phyloP scores from a whole-genome alignment of 2,329 filamentous ascomycete genomes.

The Fusarium decemcellulare region DNA sequence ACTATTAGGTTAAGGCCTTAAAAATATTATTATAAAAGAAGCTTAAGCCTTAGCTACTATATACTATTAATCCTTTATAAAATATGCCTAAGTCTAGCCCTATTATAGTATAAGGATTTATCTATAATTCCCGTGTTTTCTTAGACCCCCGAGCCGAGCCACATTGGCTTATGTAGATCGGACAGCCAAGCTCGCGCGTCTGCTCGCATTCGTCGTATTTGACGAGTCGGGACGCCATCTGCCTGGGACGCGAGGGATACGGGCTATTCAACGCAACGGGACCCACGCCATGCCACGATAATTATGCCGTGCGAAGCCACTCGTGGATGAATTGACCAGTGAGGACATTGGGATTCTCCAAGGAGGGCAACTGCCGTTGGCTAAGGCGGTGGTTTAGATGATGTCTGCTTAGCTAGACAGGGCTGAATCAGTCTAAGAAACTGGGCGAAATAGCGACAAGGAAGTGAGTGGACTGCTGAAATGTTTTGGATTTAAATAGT shows the following conservation, averaged over 20 bases:
- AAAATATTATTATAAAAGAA: too few relatives aligned
- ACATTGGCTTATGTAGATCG: constrained; percentile 2
- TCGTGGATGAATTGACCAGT: background rate
- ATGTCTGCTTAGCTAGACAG: background rate
- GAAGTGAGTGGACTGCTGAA: too few relatives aligned
- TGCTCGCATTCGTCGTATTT: constrained; percentile 19
- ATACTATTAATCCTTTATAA: too few relatives aligned
- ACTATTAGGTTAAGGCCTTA: too few relatives aligned
- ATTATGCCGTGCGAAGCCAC: background rate
- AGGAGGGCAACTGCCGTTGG: background rate
- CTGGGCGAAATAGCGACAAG: background rate
- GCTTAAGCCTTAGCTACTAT: too few relatives aligned
- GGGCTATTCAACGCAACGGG: background rate
- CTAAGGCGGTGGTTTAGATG: background rate
- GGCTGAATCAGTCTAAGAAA: background rate
- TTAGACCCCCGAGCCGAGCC: too few relatives aligned
- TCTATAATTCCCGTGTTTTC: too few relatives aligned
- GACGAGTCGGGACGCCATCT: background rate
- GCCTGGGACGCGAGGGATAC: constrained; percentile 13
- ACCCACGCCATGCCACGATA: background rate
- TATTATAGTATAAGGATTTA: too few relatives aligned
- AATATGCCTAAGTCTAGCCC: too few relatives aligned
- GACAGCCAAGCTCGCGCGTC: background rate
- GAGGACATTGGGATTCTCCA: background rate
- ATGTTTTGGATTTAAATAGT: constrained; percentile 7